Conservation (phyloP, 305 asterid species). For the Ajuga reptans region DNA sequence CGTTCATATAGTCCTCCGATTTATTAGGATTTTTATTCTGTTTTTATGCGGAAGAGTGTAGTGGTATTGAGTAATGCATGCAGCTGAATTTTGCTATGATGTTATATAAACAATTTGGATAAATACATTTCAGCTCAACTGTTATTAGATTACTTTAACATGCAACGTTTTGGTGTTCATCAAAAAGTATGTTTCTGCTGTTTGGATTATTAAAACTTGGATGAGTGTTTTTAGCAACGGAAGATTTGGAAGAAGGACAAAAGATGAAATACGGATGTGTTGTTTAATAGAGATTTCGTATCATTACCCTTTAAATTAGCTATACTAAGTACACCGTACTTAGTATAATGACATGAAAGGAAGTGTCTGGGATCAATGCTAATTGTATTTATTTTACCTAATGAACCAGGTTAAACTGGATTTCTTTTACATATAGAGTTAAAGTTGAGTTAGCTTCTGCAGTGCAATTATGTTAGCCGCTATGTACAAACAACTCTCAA, state of each 20-base stretch:
- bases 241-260: background rate
- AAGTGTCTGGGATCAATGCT: too few species aligned
- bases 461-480: background rate
- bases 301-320: too few species aligned
- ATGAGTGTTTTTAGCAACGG: background rate
- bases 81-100: background rate
- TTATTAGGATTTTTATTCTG: too few species aligned
- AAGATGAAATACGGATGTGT: too few species aligned
- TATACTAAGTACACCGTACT: too few species aligned
- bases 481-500: background rate
- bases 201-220: background rate
- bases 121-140: background rate
- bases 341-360: too few species aligned
- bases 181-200: background rate
- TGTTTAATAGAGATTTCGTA: too few species aligned
- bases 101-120: background rate
- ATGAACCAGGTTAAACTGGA: too few species aligned
- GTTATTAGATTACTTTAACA: background rate
- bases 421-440: background rate
- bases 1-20: background rate
- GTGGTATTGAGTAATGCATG: constrained; percentile 2
- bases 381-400: too few species aligned
- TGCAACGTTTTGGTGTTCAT: background rate
- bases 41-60: background rate
- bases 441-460: background rate